Evolutionary conservation across 2,329 filamentous ascomycete genomes (phyloP).

Genomic region (Lasiodiplodia gonubiensis): DNA sequence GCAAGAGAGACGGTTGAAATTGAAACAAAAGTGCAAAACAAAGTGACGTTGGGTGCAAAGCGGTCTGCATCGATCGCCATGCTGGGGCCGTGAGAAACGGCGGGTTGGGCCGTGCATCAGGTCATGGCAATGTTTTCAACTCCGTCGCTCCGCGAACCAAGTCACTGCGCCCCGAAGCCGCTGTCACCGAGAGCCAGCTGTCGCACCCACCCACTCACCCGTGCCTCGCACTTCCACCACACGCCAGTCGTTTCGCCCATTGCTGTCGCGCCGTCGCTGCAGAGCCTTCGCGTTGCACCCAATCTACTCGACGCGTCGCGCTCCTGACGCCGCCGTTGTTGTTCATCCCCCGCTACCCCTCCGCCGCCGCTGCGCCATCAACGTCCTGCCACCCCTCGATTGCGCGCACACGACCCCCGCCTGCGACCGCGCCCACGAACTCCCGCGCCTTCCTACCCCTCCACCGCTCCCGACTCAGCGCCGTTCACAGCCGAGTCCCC

Average conservation of each 20-base stretch:
- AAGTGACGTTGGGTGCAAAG: slow-evolving; percentile 9
- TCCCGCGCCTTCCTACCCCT: background rate
- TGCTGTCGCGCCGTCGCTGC: slow-evolving; percentile 10
- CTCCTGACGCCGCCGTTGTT: slow-evolving; percentile 16
- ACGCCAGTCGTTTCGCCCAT: slow-evolving; percentile 10
- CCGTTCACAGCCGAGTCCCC: background rate
- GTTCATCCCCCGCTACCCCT: slow-evolving; percentile 15
- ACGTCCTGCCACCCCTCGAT: slow-evolving; percentile 13
- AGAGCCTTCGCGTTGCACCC: background rate
- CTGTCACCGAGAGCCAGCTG: slow-evolving; percentile 20
- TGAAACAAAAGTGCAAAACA: slow-evolving; percentile 23
- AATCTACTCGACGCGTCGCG: slow-evolving; percentile 22
- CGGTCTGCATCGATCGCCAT: slow-evolving; percentile 20
- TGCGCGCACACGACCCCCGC: slow-evolving; percentile 2
- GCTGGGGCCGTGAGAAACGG: slow-evolving; percentile 3
- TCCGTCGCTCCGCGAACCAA: slow-evolving; percentile 21
- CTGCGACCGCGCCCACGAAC: slow-evolving; percentile 3
- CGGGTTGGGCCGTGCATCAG: slow-evolving; percentile 12
- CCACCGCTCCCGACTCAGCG: background rate
- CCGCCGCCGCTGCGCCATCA: slow-evolving; percentile 16
- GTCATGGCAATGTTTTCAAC: slow-evolving; percentile 18
- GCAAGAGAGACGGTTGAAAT: slow-evolving; percentile 5
- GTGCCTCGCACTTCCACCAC: background rate
- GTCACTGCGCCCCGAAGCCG: slow-evolving; percentile 18
- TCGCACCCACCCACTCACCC: slow-evolving; percentile 17